A percentile compares a stretch with the other conserved stretches of the same genome.
phyloP scores from a whole-genome alignment of 768 basidiomycete genomes.

The Gloeopeniophorella convolvens region DNA sequence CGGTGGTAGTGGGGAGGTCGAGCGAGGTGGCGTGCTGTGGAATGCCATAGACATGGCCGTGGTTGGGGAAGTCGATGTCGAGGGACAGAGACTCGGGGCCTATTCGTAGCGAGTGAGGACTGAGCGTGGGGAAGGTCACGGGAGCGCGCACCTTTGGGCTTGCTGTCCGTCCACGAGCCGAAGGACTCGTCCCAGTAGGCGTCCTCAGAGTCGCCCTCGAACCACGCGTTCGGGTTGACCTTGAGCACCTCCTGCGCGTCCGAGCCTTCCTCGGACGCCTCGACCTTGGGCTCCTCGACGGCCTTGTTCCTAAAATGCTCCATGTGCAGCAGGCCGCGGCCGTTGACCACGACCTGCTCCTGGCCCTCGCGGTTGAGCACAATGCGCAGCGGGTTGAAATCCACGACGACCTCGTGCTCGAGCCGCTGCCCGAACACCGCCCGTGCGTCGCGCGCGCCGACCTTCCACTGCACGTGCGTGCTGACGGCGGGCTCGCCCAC shows the following conservation, averaged over 20 bases:
- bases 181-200: slow-evolving; percentile 89
- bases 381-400: slow-evolving; percentile 71
- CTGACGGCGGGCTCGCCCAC: slow-evolving; percentile 63
- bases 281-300: slow-evolving; percentile 40
- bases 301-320: slow-evolving; percentile 85
- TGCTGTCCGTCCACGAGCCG: slow-evolving; percentile 81
- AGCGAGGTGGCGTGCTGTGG: slow-evolving; percentile 93
- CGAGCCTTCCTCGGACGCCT: slow-evolving; percentile 34
- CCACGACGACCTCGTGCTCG: slow-evolving; percentile 59
- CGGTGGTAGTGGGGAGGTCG: slow-evolving; percentile 81
- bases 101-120: slow-evolving; percentile 28
- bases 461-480: slow-evolving; percentile 53
- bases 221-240: slow-evolving; percentile 61
- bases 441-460: slow-evolving; percentile 56
- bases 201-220: slow-evolving; percentile 81
- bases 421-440: slow-evolving; percentile 61
- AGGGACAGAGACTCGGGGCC: slow-evolving; percentile 92
- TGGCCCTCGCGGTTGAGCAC: slow-evolving; percentile 65
- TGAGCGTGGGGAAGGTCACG: not conserved
- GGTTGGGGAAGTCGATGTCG: slow-evolving; percentile 90
- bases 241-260: slow-evolving; percentile 48
- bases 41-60: slow-evolving; percentile 89
- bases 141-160: slow-evolving; percentile 75
- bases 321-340: slow-evolving; percentile 89
- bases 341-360: slow-evolving; percentile 86